Conservation (phyloP, 345 rosid species). For the Firmiana major region DNA sequence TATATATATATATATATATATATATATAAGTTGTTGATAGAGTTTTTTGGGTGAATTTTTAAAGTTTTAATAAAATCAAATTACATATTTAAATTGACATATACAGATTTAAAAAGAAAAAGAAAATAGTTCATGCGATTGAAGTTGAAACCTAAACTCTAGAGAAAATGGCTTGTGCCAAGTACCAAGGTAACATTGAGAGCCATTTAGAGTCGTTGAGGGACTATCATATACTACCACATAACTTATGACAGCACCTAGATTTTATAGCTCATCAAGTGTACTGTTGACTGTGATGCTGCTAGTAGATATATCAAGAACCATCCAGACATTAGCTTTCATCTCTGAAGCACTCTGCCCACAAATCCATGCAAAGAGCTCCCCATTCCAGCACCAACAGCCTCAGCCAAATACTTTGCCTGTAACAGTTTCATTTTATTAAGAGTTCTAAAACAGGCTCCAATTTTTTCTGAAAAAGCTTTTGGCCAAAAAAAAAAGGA, state of each 20-base stretch:
- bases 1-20: too few species aligned
- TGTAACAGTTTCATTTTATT: constrained; percentile 29
- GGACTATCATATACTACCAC: not conserved
- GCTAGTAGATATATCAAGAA: not conserved
- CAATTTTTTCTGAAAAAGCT: not conserved
- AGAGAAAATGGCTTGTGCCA: not conserved
- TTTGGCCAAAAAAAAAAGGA: not conserved
- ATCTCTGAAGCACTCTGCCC: constrained; percentile 45
- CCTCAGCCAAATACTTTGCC: constrained; percentile 90
- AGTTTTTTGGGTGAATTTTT: too few species aligned
- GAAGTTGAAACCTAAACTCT: not conserved
- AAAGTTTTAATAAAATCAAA: too few species aligned
- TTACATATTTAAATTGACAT: too few species aligned
- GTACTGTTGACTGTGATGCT: not conserved
- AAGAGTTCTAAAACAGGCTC: not conserved
- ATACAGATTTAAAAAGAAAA: too few species aligned
- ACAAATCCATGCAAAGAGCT: constrained; percentile 76
- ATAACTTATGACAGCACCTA: not conserved
- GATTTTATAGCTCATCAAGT: not conserved
- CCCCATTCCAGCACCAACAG: constrained; percentile 85
- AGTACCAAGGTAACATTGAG: not conserved
- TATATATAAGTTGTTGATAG: too few species aligned
- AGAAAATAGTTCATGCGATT: too few species aligned
- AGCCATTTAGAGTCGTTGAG: not conserved
- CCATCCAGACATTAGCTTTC: not conserved